phyloP scores from a whole-genome alignment of 1,284 basidiomycete genomes.

The Pterulicium gracile region DNA sequence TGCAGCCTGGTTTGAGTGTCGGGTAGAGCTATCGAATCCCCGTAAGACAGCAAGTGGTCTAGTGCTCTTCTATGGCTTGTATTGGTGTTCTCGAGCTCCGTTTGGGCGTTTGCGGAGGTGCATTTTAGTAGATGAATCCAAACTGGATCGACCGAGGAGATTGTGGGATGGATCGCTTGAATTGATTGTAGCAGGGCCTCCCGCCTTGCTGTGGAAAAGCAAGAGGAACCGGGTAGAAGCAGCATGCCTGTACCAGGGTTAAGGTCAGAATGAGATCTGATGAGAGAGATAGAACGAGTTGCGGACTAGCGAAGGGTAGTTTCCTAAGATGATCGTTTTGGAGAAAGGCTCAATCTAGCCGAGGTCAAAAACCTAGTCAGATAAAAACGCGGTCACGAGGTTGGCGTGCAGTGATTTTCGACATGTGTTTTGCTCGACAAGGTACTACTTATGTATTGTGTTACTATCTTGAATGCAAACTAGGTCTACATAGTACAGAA shows the following conservation, averaged over 20 bases:
- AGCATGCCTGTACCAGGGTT: conserved; percentile 35
- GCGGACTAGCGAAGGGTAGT: background rate
- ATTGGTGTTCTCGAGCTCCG: conserved; percentile 32
- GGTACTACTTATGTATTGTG: too few species aligned
- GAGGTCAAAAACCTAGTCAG: too few species aligned
- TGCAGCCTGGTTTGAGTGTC: conserved; percentile 32
- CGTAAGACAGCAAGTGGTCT: conserved; percentile 77
- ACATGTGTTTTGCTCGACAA: too few species aligned
- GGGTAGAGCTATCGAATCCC: conserved; percentile 58
- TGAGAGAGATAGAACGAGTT: background rate
- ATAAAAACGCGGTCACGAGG: too few species aligned
- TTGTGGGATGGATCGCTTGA: conserved; percentile 38
- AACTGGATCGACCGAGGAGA: conserved; percentile 72
- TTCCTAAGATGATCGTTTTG: too few species aligned
- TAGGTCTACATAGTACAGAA: background rate
- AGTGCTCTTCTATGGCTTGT: conserved; percentile 49
- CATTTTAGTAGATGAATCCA: conserved; percentile 83
- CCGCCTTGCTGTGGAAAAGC: conserved; percentile 63
- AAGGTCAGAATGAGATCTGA: background rate
- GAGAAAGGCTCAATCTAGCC: too few species aligned
- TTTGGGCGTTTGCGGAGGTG: conserved; percentile 33
- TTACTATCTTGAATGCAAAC: too few species aligned
- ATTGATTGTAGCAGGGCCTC: conserved; percentile 57
- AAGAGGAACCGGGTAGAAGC: conserved; percentile 61
- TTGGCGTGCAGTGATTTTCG: too few species aligned